phyloP scores from a whole-genome alignment of 2,329 filamentous ascomycete species.

The Trichoderma atroviride region DNA sequence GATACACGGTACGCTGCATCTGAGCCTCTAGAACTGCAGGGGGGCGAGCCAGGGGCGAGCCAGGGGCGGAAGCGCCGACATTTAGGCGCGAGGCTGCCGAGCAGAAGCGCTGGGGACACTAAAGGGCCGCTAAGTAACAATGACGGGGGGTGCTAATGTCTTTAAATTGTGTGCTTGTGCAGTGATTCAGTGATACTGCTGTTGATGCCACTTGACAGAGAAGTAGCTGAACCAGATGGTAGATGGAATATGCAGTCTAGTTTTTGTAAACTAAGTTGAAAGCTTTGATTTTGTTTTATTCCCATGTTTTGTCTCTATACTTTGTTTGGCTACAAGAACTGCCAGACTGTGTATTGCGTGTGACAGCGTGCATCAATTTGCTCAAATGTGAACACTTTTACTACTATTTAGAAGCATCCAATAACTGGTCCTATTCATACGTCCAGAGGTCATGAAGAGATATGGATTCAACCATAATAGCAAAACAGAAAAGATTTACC shows the following conservation, averaged over 20 bases:
- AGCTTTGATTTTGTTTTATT: background rate
- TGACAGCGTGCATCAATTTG: background rate
- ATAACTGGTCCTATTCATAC: background rate
- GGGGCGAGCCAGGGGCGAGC: conserved; percentile 9
- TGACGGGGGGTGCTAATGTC: background rate
- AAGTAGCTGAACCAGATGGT: background rate
- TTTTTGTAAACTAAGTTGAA: background rate
- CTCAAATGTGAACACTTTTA: background rate
- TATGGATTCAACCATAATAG: background rate
- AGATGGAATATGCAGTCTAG: background rate
- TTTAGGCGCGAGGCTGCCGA: conserved; percentile 27
- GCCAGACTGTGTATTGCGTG: no score
- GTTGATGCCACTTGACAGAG: background rate
- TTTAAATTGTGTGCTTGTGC: background rate
- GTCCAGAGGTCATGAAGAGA: background rate
- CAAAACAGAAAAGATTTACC: background rate
- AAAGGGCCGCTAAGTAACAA: conserved; percentile 2
- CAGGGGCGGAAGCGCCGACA: conserved; percentile 20
- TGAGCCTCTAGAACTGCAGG: background rate
- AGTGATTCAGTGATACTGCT: background rate
- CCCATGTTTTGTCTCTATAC: no score
- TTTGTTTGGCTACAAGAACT: no score
- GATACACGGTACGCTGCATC: background rate
- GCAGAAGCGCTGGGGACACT: background rate
- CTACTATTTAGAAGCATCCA: background rate